A percentile compares a stretch with the other conserved stretches of the same genome.
These are phyloP conservation scores for Penicillium pancosmium DNA, from an alignment of 495 filamentous ascomycete genomes.

Conservation along the genomic window DNA sequence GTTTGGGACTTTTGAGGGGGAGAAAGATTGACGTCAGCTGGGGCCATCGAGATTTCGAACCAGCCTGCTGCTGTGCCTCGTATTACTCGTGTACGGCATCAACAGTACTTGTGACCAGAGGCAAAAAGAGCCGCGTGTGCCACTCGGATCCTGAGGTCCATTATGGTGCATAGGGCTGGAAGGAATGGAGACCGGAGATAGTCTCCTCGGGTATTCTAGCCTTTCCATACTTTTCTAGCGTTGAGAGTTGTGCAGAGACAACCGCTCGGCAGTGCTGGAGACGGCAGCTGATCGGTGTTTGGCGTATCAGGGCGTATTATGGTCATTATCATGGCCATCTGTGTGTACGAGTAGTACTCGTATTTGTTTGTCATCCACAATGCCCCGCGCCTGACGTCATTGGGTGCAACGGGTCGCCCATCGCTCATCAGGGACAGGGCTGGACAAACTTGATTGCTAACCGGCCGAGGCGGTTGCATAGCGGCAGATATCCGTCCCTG, in stretches of 20 bases:
- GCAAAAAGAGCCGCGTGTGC: not conserved
- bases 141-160: not conserved
- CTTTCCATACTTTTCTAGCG: not conserved
- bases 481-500: not conserved
- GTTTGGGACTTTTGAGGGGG: not conserved
- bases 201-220: not conserved
- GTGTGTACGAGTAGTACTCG: too few relatives aligned
- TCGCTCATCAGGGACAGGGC: not conserved
- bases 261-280: too few relatives aligned
- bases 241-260: not conserved
- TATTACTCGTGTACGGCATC: not conserved
- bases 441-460: not conserved
- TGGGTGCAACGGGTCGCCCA: not conserved
- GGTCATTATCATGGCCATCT: not conserved
- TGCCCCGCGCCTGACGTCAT: constrained; percentile 2
- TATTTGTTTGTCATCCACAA: not conserved
- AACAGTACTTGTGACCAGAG: not conserved
- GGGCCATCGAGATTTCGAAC: not conserved
- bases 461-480: not conserved
- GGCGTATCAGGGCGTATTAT: not conserved
- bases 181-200: not conserved
- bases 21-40: not conserved
- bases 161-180: not conserved
- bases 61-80: not conserved
- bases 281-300: too few relatives aligned